Percentiles rank a stretch among this genome's conserved stretches.
Conservation (phyloP, 108 stramenopile species). For the Fistulifera solaris region DNA sequence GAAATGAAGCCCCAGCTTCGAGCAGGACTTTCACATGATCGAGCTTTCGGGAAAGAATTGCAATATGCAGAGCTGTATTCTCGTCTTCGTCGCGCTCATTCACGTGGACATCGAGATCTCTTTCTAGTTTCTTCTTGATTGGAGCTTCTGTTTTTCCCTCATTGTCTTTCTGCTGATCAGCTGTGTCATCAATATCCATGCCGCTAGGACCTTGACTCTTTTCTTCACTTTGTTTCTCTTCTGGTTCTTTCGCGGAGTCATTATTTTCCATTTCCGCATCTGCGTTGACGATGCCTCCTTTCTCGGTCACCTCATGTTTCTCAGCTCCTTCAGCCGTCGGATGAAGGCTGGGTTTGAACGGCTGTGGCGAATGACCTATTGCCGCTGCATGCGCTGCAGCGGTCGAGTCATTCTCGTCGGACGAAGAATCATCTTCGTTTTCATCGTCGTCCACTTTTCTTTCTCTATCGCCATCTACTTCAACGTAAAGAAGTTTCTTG, state of each 20-base stretch:
- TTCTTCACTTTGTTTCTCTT: background rate
- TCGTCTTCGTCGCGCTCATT: constrained; percentile 83
- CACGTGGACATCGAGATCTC: constrained; percentile 25
- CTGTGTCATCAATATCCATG: constrained; percentile 2
- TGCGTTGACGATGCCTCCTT: background rate
- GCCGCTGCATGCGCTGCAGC: constrained; percentile 70
- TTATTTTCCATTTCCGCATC: background rate
- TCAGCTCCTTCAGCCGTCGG: constrained; percentile 2
- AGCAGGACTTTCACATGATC: constrained; percentile 71
- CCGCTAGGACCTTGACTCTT: background rate
- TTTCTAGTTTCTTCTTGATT: background rate
- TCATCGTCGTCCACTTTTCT: background rate
- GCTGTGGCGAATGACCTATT: constrained; percentile 55
- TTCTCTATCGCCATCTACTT: too few species aligned
- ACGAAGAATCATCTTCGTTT: constrained; percentile 21
- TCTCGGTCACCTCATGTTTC: constrained; percentile 9
- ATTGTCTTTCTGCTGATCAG: too few species aligned
- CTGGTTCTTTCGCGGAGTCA: background rate
- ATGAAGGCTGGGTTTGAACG: background rate
- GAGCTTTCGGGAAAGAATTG: constrained; percentile 70
- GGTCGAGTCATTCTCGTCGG: constrained; percentile 55
- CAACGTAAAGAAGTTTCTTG: too few species aligned
- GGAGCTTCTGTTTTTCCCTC: too few species aligned
- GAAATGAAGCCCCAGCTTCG: constrained; percentile 58
- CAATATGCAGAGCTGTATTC: constrained; percentile 84